Evolutionary conservation across 2,329 filamentous ascomycete species (phyloP).

Genomic region (Parastagonospora nodorum): DNA sequence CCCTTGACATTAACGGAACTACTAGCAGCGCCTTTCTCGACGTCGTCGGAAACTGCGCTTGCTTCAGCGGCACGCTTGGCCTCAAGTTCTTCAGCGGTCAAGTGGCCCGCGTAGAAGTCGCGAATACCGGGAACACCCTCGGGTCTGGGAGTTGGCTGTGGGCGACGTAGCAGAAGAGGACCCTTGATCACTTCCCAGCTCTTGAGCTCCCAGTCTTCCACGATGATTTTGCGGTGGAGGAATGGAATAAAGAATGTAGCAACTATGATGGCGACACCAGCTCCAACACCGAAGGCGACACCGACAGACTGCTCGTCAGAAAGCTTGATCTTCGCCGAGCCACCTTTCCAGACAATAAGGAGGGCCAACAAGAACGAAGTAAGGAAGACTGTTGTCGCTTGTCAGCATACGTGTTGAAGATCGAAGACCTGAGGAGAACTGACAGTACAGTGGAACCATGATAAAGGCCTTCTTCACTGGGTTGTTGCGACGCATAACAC

Average conservation of each 20-base stretch:
- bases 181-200: constrained; percentile 60
- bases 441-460: constrained; percentile 13
- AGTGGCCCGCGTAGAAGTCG: constrained; percentile 63
- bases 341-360: constrained; percentile 50
- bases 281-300: constrained; percentile 60
- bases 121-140: constrained; percentile 50
- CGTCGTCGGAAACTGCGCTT: constrained; percentile 18
- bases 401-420: background rate
- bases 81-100: constrained; percentile 59
- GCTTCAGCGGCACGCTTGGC: constrained; percentile 27
- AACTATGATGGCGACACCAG: constrained; percentile 56
- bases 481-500: constrained; percentile 59
- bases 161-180: constrained; percentile 56
- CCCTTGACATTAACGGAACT: constrained; percentile 9
- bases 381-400: constrained; percentile 48
- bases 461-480: constrained; percentile 60
- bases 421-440: background rate
- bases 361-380: constrained; percentile 59
- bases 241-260: constrained; percentile 63
- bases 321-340: constrained; percentile 53
- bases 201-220: constrained; percentile 65
- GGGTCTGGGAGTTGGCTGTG: constrained; percentile 45
- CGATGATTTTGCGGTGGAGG: constrained; percentile 62
- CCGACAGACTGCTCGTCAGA: constrained; percentile 57
- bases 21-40: constrained; percentile 29